Conservation (phyloP, 805 yeast species). For the Candida endomychidarum region DNA sequence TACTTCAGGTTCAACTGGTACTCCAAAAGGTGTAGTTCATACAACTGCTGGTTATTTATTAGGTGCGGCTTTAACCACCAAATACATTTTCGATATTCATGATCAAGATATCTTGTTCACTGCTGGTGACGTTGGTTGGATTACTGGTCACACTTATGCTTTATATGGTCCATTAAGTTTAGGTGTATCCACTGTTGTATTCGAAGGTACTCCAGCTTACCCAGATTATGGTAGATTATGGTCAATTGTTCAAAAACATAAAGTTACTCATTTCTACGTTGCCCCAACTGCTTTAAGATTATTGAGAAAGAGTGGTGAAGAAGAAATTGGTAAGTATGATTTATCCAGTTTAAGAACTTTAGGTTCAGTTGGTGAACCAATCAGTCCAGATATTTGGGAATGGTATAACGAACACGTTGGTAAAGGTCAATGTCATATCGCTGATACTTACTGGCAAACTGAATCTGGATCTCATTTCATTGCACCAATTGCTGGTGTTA, state of each 20-base stretch:
- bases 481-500: constrained; percentile 70
- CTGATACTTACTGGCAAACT: constrained; percentile 90
- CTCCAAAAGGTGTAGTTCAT: constrained; percentile 86
- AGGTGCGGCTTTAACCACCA: constrained; percentile 71
- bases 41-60: constrained; percentile 77
- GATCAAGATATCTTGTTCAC: constrained; percentile 74
- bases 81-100: constrained; percentile 75
- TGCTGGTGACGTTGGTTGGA: constrained; percentile 92
- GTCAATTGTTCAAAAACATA: constrained; percentile 70
- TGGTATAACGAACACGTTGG: constrained; percentile 79
- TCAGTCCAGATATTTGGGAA: constrained; percentile 84
- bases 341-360: constrained; percentile 64
- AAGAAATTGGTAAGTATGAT: constrained; percentile 59
- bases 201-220: constrained; percentile 86
- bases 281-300: constrained; percentile 84
- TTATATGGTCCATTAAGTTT: constrained; percentile 75
- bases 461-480: constrained; percentile 82
- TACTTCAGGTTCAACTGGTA: constrained; percentile 87
- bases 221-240: constrained; percentile 80
- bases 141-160: constrained; percentile 83
- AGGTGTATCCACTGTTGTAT: constrained; percentile 78
- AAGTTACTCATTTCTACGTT: constrained; percentile 76
- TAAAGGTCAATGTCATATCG: constrained; percentile 64
- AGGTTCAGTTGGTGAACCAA: constrained; percentile 87
- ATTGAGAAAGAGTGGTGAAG: constrained; percentile 71